phyloP scores from a whole-genome alignment of 192 early-diverging fungal genomes.

The Coemansia biformis region DNA sequence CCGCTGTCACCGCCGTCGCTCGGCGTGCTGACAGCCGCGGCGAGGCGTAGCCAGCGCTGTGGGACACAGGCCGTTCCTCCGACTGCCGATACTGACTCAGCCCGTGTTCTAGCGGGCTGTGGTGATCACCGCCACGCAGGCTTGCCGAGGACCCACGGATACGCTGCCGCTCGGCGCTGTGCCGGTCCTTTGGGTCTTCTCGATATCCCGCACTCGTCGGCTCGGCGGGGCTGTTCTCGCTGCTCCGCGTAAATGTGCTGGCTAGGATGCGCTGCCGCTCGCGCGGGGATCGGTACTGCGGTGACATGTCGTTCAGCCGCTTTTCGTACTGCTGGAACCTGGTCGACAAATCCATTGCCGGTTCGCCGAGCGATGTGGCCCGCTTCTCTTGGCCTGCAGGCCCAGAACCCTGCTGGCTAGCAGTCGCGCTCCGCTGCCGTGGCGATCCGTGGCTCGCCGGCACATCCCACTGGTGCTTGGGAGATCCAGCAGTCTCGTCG shows the following conservation, averaged over 20 bases:
- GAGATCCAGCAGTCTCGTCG: slow-evolving; percentile 3
- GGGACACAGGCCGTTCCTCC: slow-evolving; percentile 7
- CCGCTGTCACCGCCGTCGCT: not conserved
- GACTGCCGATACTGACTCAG: slow-evolving; percentile 3
- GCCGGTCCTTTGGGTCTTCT: not conserved
- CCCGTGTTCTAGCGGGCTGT: slow-evolving; percentile 1
- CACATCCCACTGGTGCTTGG: slow-evolving; percentile 1
- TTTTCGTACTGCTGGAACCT: slow-evolving; percentile 41
- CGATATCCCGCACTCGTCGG: not conserved
- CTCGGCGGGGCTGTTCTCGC: slow-evolving; percentile 3
- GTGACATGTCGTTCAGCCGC: slow-evolving; percentile 17
- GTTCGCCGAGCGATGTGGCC: slow-evolving; percentile 12
- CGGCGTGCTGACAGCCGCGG: slow-evolving; percentile 30
- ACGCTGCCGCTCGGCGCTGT: not conserved
- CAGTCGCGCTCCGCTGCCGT: slow-evolving; percentile 4
- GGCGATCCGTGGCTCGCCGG: slow-evolving; percentile 3
- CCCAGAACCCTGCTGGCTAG: too few species aligned
- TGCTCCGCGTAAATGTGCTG: not conserved
- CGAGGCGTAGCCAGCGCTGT: slow-evolving; percentile 14
- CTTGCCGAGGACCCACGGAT: not conserved
- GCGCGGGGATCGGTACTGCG: slow-evolving; percentile 29
- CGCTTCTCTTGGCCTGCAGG: slow-evolving; percentile 10
- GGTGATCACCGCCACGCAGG: not conserved
- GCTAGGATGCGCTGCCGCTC: slow-evolving; percentile 18
- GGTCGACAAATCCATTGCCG: slow-evolving; percentile 25